These are phyloP conservation scores for Aureobasidium musti DNA, from an alignment of 2,329 filamentous ascomycete genomes.

Conservation along the genomic window DNA sequence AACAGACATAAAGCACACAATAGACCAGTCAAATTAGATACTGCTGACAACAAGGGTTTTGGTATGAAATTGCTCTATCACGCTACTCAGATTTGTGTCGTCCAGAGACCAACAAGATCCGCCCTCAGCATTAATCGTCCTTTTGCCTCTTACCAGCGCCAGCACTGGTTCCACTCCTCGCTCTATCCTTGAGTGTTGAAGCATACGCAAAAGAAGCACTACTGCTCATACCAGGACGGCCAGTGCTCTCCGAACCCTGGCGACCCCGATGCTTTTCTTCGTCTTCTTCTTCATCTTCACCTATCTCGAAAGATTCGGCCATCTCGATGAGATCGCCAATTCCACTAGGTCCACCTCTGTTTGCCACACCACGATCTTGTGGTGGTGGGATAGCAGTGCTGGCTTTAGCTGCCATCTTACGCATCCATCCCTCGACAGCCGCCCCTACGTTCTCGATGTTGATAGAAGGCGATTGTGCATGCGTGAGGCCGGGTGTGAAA, in stretches of 20 bases:
- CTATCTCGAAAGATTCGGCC: conserved; percentile 58
- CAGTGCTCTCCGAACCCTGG: conserved; percentile 32
- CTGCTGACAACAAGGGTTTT: background rate
- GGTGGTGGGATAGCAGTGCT: conserved; percentile 36
- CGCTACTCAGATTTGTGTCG: background rate
- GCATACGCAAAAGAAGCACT: conserved; percentile 38
- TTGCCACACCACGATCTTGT: conserved; percentile 34
- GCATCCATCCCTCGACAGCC: conserved; percentile 85
- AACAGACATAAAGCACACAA: background rate
- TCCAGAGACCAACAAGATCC: background rate
- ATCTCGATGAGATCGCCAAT: conserved; percentile 71
- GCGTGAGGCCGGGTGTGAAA: conserved; percentile 19
- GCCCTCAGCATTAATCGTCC: conserved; percentile 36
- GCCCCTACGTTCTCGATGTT: conserved; percentile 80
- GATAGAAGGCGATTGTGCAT: conserved; percentile 38
- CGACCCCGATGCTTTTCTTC: conserved; percentile 38
- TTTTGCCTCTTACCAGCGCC: conserved; percentile 38
- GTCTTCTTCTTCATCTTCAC: conserved; percentile 40
- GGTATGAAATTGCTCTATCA: background rate
- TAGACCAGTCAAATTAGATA: background rate
- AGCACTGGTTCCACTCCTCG: conserved; percentile 33
- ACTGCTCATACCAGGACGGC: conserved; percentile 32
- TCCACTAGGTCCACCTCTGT: conserved; percentile 42
- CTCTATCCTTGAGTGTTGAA: conserved; percentile 31
- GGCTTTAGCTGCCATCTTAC: conserved; percentile 72